These are phyloP conservation scores for Acanthamoeba triangularis DNA, from an alignment of 208 protist genomes.

Conservation along the genomic window DNA sequence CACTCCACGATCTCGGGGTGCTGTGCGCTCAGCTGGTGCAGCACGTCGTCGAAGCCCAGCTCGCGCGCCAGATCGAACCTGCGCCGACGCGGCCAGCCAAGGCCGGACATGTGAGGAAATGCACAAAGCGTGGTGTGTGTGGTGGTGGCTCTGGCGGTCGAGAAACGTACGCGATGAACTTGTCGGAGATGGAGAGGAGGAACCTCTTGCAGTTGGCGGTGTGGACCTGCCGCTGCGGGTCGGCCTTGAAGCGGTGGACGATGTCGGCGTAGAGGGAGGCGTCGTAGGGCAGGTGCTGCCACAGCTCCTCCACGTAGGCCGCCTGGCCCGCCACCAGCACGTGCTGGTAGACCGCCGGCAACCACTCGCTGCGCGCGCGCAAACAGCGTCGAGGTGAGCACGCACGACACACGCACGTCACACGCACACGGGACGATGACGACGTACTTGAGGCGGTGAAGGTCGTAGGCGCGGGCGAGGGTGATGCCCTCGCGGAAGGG, in stretches of 20 bases:
- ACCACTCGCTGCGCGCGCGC: background rate
- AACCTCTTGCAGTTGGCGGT: conserved; percentile 41
- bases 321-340: background rate
- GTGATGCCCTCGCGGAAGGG: conserved; percentile 25
- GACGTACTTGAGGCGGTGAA: conserved; percentile 17
- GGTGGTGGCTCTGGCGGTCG: too few relatives aligned
- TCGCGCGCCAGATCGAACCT: conserved; percentile 14
- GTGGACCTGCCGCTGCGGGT: background rate
- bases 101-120: background rate
- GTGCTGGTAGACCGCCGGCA: conserved; percentile 31
- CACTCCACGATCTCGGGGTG: conserved; percentile 8
- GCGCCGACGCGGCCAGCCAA: background rate
- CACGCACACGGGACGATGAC: background rate
- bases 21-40: background rate
- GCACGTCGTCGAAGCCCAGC: conserved; percentile 15
- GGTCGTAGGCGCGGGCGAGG: conserved; percentile 35
- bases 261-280: conserved; percentile 17
- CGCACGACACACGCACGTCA: background rate
- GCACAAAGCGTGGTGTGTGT: background rate
- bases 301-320: conserved; percentile 35
- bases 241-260: background rate
- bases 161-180: conserved; percentile 48
- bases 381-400: background rate
- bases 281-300: conserved; percentile 59
- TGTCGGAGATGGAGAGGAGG: conserved; percentile 26